Base-by-base conservation (phyloP, 2,329 filamentous ascomycete genomes). In the Periconia macrospinosa region DNA sequence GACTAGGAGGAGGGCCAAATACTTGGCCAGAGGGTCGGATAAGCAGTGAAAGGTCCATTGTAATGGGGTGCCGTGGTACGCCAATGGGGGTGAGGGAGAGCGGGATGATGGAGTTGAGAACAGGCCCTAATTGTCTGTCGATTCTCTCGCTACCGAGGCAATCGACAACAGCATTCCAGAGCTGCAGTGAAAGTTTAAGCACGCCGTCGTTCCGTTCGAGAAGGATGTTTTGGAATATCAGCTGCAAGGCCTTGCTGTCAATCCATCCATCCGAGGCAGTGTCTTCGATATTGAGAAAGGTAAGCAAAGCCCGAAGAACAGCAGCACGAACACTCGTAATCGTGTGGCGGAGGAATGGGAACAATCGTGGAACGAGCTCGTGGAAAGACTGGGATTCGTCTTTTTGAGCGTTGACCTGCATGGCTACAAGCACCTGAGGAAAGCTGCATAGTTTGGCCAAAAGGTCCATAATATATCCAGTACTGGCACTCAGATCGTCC, bases 401-500 rank as follows among this genome's bases (percentile, higher is more conserved):
- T 42, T 58, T 61, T 8, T 86, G 85, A 8, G 93, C 93, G 52
- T 95, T 96, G 30, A 81, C 79, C 75, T 96, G 96, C 94, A 99
- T 99, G 14, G 93, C 90, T 56, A 93, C 86, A 30, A 99, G 78
- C 8, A 97, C 93, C 76, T 96, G 86, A 0, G 90, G 90, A 78
- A 97, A 99, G 58, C 92, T 89, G 77, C 94, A 99, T 1, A 99
- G 85, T 55, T 94, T 97, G 14, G 95, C 94, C 17, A 99, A 82
- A 41, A 99, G 83, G 72, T 99, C 95, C 95, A 99, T 99, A 50
- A 99, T 96, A 52, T 92, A 95, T 45, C 94, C 94, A 10, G 95
- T 99, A 72, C 94, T 97, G 3, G 94, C 94, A 72, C 92, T 97
- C 17, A 99, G 81, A 69, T 99, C 94, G 70, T 99, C 94, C 60